These are phyloP conservation scores for Microsporum ferrugineum DNA, from an alignment of 2,329 filamentous ascomycete genomes.

Conservation along the genomic window DNA sequence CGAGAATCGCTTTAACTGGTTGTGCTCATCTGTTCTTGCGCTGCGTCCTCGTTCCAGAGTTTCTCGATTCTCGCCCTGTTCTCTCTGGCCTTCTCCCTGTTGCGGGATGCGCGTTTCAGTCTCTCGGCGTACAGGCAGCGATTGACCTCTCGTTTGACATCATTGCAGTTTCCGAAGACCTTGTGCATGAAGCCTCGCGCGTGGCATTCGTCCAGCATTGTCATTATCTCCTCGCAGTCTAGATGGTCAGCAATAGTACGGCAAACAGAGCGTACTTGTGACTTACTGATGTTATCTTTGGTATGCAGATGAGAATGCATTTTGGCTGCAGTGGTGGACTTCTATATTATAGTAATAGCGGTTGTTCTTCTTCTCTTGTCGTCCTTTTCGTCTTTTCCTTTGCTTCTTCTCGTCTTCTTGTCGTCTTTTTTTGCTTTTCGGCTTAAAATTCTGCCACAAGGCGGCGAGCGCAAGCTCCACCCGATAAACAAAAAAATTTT, in stretches of 20 bases:
- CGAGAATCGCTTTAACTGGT: not conserved
- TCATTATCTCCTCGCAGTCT: conserved; percentile 95
- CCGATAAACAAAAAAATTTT: conserved; percentile 14
- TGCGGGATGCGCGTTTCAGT: conserved; percentile 62
- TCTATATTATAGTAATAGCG: conserved; percentile 8
- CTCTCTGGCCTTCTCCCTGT: conserved; percentile 58
- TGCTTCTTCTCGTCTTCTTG: not conserved
- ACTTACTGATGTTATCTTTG: conserved; percentile 72
- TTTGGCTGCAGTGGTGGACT: conserved; percentile 17
- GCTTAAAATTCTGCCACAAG: conserved; percentile 6
- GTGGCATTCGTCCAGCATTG: conserved; percentile 88
- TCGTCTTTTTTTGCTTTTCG: not conserved
- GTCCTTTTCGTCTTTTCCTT: not conserved
- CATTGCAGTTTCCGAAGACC: conserved; percentile 78
- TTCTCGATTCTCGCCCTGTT: conserved; percentile 64
- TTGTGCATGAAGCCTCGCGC: conserved; percentile 86
- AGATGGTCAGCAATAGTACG: conserved; percentile 3
- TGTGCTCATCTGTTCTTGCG: not conserved
- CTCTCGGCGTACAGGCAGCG: conserved; percentile 73
- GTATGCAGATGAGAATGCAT: conserved; percentile 99
- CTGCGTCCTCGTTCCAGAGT: conserved; percentile 55
- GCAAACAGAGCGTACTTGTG: conserved; percentile 11
- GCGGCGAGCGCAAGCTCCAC: conserved; percentile 12
- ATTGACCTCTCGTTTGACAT: conserved; percentile 72
- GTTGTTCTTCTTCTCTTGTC: not conserved